Evolutionary conservation across 1,139 yeast genomes (phyloP), one percentile per base, ranked within the genome.

Genomic region (Pichia sp.): DNA sequence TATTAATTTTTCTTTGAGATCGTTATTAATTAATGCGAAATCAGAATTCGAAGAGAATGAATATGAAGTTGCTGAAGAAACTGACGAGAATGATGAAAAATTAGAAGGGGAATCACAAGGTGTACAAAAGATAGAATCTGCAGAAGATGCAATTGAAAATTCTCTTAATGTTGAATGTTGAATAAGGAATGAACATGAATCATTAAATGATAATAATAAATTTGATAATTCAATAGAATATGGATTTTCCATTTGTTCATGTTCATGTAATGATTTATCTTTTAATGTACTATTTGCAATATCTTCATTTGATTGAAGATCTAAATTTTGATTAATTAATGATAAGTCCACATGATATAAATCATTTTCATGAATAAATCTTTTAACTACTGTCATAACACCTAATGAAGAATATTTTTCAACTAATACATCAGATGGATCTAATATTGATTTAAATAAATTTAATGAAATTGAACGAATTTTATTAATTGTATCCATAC

Each of bases 351-450:
- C 23, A 21, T 46, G 42, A 6, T 40, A 41, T 14, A 54, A 46
- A 18, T 51, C 49, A 33, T 54, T 54, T 32, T 56, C 57, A 15
- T 46, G 30, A 18, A 58, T 40, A 33, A 59, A 61, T 36, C 51
- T 54, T 26, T 54, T 53, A 22, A 61, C 55, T 19, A 59, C 62
- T 5, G 56, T 51, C 15, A 60, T 53, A 19, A 61, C 65, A n/a
- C 65, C 65, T 28, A 61, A 40, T 25, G 58, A 55, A 2, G 72
- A 68, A 53, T 77, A 75, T 55, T 78, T 78, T 48, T 72, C 73
- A 25, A 71, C 60, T 33, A 78, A 61, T 4, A 76, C 79, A 43
- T 77, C 80, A 3, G 82, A 73, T 24, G 75, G 72, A 41, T 65
- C 64, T 39, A 67, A 55, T 34, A 76, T 63, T 31, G 72, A 70